Evolutionary conservation across 2,329 filamentous ascomycete genomes (phyloP), one percentile per base, ranked within the genome.

Genomic region (Claviceps africana): DNA sequence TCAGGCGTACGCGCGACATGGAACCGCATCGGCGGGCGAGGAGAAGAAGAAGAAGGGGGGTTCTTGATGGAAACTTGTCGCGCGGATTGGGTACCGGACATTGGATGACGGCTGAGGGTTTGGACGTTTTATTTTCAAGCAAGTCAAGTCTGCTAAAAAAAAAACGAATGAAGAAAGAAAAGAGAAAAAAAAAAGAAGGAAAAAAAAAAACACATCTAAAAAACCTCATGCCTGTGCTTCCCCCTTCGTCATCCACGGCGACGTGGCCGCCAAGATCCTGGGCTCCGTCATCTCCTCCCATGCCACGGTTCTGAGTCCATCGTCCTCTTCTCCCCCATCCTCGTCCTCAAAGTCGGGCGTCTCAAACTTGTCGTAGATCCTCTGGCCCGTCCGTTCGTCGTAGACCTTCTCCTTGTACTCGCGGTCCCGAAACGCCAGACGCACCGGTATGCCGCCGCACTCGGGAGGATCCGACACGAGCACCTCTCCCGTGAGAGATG

Each of bases 361-460:
- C 60, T 94, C 88, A 57, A 94, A 93, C 53, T 82, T 86, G 56
- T 77, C 81, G 59, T 91, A 95, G 10, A 88, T 67, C 10, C 88
- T 77, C 55, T 85, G 73, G 0, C 88, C 88, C 0, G 85, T 83
- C 40, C 76, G 68, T 11, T 81, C 74, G 58, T 91, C 82, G 57
- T 81, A 82, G 19, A 68, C 64, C 60, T 78, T 83, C 56, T 81
- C 71, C 51, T 75, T 77, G 5, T 74, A 66, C 13, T 75, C 67
- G 47, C 83, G 71, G 61, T 94, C 86, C 30, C 86, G 78, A 55
- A 76, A 75, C 2, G 88, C 87, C 2, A 95, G 74, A 11, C 75
- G 72, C 4, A 94, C 68, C 22, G 75, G 70, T 17, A 95, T 63
- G 0, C 62, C 56, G 1, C 19, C 11, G 10, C 62, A 69, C 4